Evolutionary conservation across 129 eudicot species (phyloP).

Genomic region (Ambrosia trifida): DNA sequence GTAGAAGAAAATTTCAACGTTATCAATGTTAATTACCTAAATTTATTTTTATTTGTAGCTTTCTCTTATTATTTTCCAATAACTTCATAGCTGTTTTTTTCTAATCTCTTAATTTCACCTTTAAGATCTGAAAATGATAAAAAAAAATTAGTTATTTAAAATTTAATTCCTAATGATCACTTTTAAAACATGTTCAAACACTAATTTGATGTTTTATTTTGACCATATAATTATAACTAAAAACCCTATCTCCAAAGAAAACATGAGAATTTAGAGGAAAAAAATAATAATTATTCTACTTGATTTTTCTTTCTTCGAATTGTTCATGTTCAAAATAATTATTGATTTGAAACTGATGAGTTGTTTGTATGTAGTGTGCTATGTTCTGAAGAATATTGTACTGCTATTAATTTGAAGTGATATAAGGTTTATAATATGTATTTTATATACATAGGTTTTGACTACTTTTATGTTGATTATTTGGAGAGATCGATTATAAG

Average conservation of each 20-base stretch:
- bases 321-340: too few relatives aligned
- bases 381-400: background rate
- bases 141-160: background rate
- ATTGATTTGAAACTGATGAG: background rate
- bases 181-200: background rate
- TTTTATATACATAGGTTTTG: too few relatives aligned
- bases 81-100: background rate
- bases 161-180: background rate
- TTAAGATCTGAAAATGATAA: background rate
- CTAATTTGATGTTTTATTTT: background rate
- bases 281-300: background rate
- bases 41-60: background rate
- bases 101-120: background rate
- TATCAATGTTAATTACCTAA: background rate
- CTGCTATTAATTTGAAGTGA: background rate
- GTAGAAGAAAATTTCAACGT: constrained; percentile 66
- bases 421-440: background rate
- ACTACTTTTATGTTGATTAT: too few relatives aligned
- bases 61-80: background rate
- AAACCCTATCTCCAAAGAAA: background rate
- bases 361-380: background rate
- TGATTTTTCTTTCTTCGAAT: too few relatives aligned
- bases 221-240: background rate
- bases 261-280: background rate
- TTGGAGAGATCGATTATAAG: too few relatives aligned